Evolutionary conservation across 2,329 filamentous ascomycete genomes (phyloP).

Genomic region (Pyricularia sp.): DNA sequence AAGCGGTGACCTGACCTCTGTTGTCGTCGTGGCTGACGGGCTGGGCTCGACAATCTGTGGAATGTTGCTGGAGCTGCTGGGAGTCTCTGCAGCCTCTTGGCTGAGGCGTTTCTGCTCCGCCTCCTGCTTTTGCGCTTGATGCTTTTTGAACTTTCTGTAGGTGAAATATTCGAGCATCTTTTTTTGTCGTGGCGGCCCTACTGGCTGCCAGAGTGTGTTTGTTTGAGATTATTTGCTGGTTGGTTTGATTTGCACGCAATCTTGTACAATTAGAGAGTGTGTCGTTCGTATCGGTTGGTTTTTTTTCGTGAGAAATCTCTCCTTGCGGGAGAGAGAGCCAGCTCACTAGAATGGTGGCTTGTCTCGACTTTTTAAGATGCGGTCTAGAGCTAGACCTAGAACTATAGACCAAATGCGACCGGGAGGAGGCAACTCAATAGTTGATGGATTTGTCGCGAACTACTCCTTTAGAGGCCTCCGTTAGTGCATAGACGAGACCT

Average conservation of each 20-base stretch:
- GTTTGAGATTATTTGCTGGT: neutral
- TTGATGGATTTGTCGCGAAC: neutral
- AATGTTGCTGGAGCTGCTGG: neutral
- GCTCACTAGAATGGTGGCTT: neutral
- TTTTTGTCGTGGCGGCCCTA: conserved; percentile 3
- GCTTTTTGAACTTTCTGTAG: conserved; percentile 54
- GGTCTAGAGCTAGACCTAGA: neutral
- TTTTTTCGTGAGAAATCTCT: neutral
- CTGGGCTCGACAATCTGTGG: conserved; percentile 1
- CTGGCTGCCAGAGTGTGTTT: neutral
- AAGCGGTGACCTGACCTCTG: conserved; percentile 28
- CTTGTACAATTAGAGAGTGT: neutral
- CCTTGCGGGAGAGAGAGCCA: neutral
- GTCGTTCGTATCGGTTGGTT: neutral
- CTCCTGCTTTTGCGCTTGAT: conserved; percentile 36
- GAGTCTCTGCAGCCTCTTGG: neutral
- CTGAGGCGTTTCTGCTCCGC: conserved; percentile 11
- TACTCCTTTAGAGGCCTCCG: neutral
- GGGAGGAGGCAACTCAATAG: neutral
- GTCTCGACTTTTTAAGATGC: neutral
- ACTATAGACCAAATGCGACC: neutral
- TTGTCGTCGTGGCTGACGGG: conserved; percentile 4
- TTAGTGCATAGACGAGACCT: neutral
- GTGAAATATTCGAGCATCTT: conserved; percentile 55
- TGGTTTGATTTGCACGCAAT: neutral